Evolutionary conservation across 208 protist species (phyloP), one percentile per base, ranked within the genome.

Genomic region (Acanthamoeba triangularis): DNA sequence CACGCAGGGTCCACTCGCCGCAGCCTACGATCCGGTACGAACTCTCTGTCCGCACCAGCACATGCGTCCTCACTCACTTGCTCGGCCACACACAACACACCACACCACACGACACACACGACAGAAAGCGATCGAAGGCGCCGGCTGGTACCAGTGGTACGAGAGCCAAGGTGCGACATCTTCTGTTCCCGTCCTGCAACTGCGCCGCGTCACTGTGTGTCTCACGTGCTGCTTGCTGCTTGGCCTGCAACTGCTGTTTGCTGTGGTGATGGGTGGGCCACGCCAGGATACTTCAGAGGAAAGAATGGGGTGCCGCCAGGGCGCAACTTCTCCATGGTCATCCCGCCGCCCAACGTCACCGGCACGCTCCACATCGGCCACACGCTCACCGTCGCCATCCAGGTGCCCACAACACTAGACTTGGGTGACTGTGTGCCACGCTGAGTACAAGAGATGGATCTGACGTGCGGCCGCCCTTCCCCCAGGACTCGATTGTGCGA

Each of bases 331-430:
- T 98, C 99, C 23, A 99, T 99, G 94, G 97, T 99, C 35, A 98
- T 99, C 49, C 99, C 99, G 74, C 99, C 99, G 78, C 99, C 99
- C 23, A 99, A 99, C 96, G 99, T 99, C 44, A 99, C 99, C 11
- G 99, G 99, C 25, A 97, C 98, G 63, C 98, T 99, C 23, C 99
- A 99, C 96, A 97, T 99, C 41, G 99, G 99, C 37, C 99, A 99
- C 97, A 99, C 99, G 20, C 97, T 99, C 25, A 99, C 99, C 4
- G 96, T 94, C 69, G 44, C 93, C 63, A 96, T 98, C 23, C 98
- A 99, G 97, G 99, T 99, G 96, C 49, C 13, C 7, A 18, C 49
- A 54, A 10, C 1, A 10, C 13, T 6, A 54, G 97, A 98, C 30
- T 96, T 99, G 65, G 98, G 97, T 44, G 98, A 99, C 98, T 96